Conservation (phyloP, 2,329 filamentous ascomycete species). For the Alternaria rosae region DNA sequence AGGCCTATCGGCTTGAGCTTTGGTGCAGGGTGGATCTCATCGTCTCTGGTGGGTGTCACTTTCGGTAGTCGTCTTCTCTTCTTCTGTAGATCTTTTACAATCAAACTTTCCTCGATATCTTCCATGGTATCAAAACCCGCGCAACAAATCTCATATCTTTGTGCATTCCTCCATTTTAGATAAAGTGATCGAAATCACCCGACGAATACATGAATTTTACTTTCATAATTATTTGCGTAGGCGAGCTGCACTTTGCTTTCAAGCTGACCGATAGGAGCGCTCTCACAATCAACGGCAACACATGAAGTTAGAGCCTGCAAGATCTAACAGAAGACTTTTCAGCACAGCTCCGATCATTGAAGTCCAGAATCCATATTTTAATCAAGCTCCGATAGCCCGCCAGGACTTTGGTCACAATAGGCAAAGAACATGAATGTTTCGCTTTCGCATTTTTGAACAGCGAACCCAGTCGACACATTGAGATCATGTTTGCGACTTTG, state of each 20-base stretch:
- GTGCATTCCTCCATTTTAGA: too few relatives aligned
- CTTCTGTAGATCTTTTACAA: neutral
- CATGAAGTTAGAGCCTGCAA: too few relatives aligned
- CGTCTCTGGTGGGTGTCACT: neutral
- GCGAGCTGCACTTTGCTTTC: too few relatives aligned
- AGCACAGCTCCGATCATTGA: neutral
- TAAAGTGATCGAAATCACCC: too few relatives aligned
- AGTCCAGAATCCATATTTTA: neutral
- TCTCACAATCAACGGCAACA: too few relatives aligned
- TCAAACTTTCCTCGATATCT: neutral
- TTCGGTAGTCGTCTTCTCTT: neutral
- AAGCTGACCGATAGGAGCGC: too few relatives aligned
- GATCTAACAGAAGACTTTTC: too few relatives aligned
- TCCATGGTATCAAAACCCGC: too few relatives aligned
- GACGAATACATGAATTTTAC: too few relatives aligned
- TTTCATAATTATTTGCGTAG: too few relatives aligned
- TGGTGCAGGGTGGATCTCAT: neutral
- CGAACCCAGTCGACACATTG: neutral
- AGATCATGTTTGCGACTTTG: neutral
- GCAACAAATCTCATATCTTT: too few relatives aligned
- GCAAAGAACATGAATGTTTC: neutral
- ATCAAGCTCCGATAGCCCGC: neutral
- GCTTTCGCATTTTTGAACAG: neutral
- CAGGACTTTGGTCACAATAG: neutral
- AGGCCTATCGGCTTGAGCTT: fast-evolving